Evolutionary conservation across 2,329 filamentous ascomycete species (phyloP).

Genomic region (Diaporthe batatas): DNA sequence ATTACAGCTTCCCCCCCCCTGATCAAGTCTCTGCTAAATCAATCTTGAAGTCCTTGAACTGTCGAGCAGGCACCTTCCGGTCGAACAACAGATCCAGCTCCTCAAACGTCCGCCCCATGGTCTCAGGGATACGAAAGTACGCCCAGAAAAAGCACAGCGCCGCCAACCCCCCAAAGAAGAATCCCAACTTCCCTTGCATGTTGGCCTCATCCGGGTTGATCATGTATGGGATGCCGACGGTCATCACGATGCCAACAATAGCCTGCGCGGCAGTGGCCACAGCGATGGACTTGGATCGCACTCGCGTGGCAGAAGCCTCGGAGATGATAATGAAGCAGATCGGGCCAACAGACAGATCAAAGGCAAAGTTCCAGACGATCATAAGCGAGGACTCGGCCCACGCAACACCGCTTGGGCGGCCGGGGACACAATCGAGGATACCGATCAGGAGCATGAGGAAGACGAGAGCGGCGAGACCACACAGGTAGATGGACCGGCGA

Average conservation of each 20-base stretch:
- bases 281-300: conserved; percentile 60
- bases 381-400: conserved; percentile 66
- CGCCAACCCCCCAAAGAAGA: conserved; percentile 56
- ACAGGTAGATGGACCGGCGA: conserved; percentile 64
- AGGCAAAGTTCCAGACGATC: conserved; percentile 64
- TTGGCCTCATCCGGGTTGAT: conserved; percentile 59
- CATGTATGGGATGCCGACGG: conserved; percentile 59
- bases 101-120: conserved; percentile 49
- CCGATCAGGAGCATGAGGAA: conserved; percentile 62
- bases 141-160: conserved; percentile 54
- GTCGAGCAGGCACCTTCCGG: conserved; percentile 76
- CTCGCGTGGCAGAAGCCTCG: conserved; percentile 60
- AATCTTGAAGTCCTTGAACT: conserved; percentile 71
- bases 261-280: conserved; percentile 59
- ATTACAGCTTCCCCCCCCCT: neutral
- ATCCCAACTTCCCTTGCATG: conserved; percentile 58
- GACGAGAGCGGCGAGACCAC: conserved; percentile 59
- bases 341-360: conserved; percentile 65
- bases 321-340: conserved; percentile 68
- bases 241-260: conserved; percentile 57
- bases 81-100: conserved; percentile 60
- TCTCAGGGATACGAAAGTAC: conserved; percentile 50
- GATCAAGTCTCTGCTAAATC: conserved; percentile 11
- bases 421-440: conserved; percentile 60
- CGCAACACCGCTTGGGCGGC: conserved; percentile 53